phyloP scores from a whole-genome alignment of 1,139 yeast genomes.

The Magnusiomyces clavatus region DNA sequence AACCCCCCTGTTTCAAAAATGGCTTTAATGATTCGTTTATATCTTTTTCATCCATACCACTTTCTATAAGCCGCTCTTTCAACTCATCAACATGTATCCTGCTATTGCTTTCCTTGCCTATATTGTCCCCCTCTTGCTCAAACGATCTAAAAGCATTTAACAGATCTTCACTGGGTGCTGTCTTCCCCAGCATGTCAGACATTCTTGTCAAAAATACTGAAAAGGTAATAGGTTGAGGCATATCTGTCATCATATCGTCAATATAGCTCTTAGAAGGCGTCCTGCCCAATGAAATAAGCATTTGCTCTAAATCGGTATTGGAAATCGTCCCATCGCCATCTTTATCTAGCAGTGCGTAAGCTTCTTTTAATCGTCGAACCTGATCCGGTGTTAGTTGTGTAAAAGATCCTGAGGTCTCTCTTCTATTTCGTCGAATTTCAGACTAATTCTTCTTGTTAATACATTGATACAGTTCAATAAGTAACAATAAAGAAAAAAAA shows the following conservation, averaged over 20 bases:
- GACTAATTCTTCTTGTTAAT: too few species aligned
- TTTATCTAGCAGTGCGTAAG: conserved; percentile 66
- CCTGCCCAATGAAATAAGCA: conserved; percentile 44
- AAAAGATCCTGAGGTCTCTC: conserved; percentile 29
- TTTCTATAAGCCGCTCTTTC: conserved; percentile 40
- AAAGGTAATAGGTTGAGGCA: conserved; percentile 59
- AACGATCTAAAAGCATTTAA: conserved; percentile 57
- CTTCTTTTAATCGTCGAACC: conserved; percentile 41
- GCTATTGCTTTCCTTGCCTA: conserved; percentile 16
- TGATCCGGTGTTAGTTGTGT: conserved; percentile 33
- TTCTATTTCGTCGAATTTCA: not conserved
- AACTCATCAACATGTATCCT: conserved; percentile 45
- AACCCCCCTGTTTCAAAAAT: conserved; percentile 44
- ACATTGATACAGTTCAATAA: too few species aligned
- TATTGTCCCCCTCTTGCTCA: conserved; percentile 34
- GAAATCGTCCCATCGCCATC: conserved; percentile 70
- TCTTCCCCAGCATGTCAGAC: conserved; percentile 49
- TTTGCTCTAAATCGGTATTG: conserved; percentile 47
- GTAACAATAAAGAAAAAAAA: too few species aligned
- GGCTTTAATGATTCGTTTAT: conserved; percentile 48
- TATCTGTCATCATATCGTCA: conserved; percentile 38
- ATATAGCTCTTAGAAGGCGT: conserved; percentile 35
- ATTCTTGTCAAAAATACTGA: conserved; percentile 63
- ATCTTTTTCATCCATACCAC: conserved; percentile 46
- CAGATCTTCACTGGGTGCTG: conserved; percentile 57